These are phyloP conservation scores for Balakata baccata DNA, from an alignment of 345 rosid genomes.

Conservation along the genomic window DNA sequence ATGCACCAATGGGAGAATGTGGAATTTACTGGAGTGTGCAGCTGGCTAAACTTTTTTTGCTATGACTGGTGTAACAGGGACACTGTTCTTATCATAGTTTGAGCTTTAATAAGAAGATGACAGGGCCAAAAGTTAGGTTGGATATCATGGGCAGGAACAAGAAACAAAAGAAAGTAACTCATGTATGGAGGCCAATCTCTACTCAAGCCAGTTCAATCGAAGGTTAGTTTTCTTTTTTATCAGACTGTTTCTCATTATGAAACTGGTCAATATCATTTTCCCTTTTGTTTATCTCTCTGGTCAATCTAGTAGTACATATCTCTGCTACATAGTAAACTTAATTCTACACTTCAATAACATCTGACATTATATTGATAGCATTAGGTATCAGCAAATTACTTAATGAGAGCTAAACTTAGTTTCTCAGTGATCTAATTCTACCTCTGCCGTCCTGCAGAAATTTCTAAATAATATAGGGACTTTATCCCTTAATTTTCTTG, in stretches of 20 bases:
- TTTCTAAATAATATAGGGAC: background rate
- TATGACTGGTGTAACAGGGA: slow-evolving; percentile 27
- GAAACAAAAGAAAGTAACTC: slow-evolving; percentile 37
- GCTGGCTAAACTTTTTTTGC: slow-evolving; percentile 15
- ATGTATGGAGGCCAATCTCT: slow-evolving; percentile 57
- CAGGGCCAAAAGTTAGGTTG: slow-evolving; percentile 24
- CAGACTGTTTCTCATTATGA: background rate
- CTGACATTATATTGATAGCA: background rate
- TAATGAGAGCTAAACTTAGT: background rate
- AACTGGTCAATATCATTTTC: background rate
- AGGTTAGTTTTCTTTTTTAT: slow-evolving; percentile 40
- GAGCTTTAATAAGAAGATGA: slow-evolving; percentile 31
- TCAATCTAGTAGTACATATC: background rate
- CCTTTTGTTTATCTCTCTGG: background rate
- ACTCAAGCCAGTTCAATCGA: slow-evolving; percentile 39
- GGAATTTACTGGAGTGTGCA: slow-evolving; percentile 6
- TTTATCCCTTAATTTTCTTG: too few relatives aligned
- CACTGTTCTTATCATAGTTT: slow-evolving; percentile 25
- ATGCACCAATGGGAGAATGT: background rate
- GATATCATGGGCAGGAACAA: slow-evolving; percentile 30
- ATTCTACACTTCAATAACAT: background rate
- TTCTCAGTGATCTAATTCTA: background rate
- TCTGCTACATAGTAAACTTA: background rate
- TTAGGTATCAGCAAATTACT: background rate
- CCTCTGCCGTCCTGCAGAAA: background rate